These are phyloP conservation scores for Papiliotrema nemorosa DNA, from an alignment of 1,284 basidiomycete genomes.

Conservation along the genomic window DNA sequence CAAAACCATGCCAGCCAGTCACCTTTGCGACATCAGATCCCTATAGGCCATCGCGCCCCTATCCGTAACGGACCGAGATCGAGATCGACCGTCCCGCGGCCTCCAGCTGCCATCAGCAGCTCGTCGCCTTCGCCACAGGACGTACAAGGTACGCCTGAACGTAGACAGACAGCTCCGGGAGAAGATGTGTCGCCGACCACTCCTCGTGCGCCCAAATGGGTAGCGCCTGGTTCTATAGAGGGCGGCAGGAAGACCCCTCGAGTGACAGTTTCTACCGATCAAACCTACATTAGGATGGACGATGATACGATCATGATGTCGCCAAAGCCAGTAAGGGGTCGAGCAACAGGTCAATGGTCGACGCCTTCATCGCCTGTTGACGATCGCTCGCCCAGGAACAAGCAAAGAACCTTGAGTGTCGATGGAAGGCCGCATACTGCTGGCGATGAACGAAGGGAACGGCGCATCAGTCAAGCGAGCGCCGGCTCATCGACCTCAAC, in stretches of 20 bases:
- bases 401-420: slow-evolving; percentile 24
- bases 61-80: slow-evolving; percentile 2
- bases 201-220: not conserved
- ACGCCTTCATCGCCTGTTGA: slow-evolving; percentile 19
- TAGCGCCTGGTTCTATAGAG: too few relatives aligned
- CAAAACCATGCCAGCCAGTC: too few relatives aligned
- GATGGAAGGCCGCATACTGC: slow-evolving; percentile 15
- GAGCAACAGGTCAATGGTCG: slow-evolving; percentile 12
- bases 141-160: not conserved
- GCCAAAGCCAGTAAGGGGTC: slow-evolving; percentile 3
- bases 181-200: not conserved
- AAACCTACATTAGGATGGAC: too few relatives aligned
- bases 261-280: slow-evolving; percentile 15
- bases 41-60: not conserved
- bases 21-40: too few relatives aligned
- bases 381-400: slow-evolving; percentile 1
- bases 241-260: slow-evolving; percentile 1
- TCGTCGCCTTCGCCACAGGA: not conserved
- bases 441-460: slow-evolving; percentile 29
- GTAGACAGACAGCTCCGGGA: not conserved
- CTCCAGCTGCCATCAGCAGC: too few relatives aligned
- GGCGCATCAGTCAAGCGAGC: slow-evolving; percentile 35
- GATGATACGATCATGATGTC: not conserved
- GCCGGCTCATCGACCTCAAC: not conserved
- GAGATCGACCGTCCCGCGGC: not conserved